phyloP scores from a whole-genome alignment of 371 early-diverging fungal species.

The Rhizopus delemar region DNA sequence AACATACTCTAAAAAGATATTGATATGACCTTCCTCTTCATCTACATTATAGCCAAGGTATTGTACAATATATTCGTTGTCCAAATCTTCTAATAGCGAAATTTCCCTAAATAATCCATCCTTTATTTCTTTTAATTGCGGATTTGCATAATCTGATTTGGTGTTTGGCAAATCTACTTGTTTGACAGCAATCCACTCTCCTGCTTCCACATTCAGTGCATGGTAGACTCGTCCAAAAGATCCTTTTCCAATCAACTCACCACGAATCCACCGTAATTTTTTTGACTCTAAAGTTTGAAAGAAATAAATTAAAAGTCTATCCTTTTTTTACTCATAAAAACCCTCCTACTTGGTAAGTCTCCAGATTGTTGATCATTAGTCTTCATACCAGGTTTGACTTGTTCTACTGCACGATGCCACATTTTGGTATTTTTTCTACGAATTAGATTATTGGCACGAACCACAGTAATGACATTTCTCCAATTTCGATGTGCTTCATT shows the following conservation, averaged over 20 bases:
- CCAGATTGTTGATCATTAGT: constrained; percentile 16
- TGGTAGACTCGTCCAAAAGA: constrained; percentile 96
- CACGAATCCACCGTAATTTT: constrained; percentile 79
- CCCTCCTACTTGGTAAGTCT: constrained; percentile 34
- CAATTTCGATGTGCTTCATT: constrained; percentile 53
- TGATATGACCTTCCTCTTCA: constrained; percentile 69
- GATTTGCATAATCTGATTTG: constrained; percentile 50
- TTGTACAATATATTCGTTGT: constrained; percentile 92
- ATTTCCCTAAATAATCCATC: constrained; percentile 50
- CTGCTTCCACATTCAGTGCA: constrained; percentile 82
- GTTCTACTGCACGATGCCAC: constrained; percentile 62
- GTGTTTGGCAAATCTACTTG: constrained; percentile 85
- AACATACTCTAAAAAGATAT: constrained; percentile 97
- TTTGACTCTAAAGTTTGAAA: constrained; percentile 20
- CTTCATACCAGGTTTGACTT: constrained; percentile 58
- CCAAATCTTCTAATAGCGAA: constrained; percentile 60
- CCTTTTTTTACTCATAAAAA: neutral
- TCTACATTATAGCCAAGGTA: constrained; percentile 75
- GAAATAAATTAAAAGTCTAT: neutral
- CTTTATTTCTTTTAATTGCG: constrained; percentile 36
- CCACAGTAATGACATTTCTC: constrained; percentile 40
- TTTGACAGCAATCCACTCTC: constrained; percentile 97
- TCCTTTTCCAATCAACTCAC: constrained; percentile 94
- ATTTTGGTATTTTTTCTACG: constrained; percentile 63
- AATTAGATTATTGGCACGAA: constrained; percentile 40